A percentile compares a stretch with the other conserved stretches of the same genome.
These are phyloP conservation scores for Pleurotus cornucopiae DNA, from an alignment of 768 basidiomycete genomes.

Conservation along the genomic window DNA sequence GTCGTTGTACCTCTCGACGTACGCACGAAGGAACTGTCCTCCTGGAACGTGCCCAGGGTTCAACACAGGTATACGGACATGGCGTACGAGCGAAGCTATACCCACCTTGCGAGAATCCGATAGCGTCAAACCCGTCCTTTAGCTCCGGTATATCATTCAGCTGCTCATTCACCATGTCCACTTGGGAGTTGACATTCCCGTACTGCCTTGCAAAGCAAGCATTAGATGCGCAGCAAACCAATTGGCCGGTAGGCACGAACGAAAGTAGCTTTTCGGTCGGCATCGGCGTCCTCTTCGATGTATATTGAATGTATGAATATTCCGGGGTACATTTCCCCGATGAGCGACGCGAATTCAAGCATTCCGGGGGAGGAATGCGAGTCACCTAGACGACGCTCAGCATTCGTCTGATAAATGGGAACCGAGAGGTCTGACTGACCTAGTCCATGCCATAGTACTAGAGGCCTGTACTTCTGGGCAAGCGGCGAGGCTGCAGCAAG, in stretches of 20 bases:
- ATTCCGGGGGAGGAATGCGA: conserved; percentile 72
- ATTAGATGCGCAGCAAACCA: conserved; percentile 2
- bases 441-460: conserved; percentile 78
- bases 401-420: background rate
- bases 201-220: conserved; percentile 42
- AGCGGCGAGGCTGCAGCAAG: background rate
- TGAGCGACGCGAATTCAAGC: conserved; percentile 52
- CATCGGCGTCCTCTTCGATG: conserved; percentile 55
- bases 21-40: conserved; percentile 86
- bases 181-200: conserved; percentile 71
- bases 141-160: conserved; percentile 63
- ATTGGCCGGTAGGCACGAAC: conserved; percentile 40
- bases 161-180: conserved; percentile 61
- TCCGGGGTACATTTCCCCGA: conserved; percentile 64
- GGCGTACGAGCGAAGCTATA: background rate
- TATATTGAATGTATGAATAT: conserved; percentile 77
- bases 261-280: conserved; percentile 67
- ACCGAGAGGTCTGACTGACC: conserved; percentile 23
- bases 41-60: conserved; percentile 30
- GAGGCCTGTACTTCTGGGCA: conserved; percentile 34
- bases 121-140: conserved; percentile 71
- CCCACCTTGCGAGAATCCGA: conserved; percentile 82
- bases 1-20: conserved; percentile 69
- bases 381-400: conserved; percentile 45
- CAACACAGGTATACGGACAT: background rate